phyloP scores from a whole-genome alignment of 257 asterid genomes.

The Nicotiana benthamiana region DNA sequence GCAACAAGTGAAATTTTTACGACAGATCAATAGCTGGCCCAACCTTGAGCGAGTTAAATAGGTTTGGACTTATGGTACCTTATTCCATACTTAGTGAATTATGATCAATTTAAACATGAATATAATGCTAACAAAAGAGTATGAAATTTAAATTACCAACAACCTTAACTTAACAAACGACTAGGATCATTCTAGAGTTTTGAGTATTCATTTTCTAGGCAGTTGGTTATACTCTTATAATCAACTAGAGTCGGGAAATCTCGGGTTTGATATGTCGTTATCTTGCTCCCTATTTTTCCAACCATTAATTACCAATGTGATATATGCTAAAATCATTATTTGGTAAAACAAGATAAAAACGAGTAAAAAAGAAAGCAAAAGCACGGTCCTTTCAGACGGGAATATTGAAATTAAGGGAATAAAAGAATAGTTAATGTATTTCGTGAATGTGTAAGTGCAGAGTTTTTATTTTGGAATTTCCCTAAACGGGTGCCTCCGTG shows the following conservation, averaged over 20 bases:
- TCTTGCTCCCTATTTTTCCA: conserved; percentile 1
- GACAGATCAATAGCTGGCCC: no score
- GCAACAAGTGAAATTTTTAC: no score
- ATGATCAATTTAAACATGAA: no score
- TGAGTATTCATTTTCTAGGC: neutral
- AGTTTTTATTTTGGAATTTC: neutral
- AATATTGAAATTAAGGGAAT: neutral
- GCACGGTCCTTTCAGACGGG: neutral
- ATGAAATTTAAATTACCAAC: neutral
- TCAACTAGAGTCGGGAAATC: neutral
- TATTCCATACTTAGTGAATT: no score
- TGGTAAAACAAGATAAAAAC: neutral
- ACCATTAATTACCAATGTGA: neutral
- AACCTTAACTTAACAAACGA: neutral
- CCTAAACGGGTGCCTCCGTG: neutral
- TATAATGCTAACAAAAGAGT: neutral
- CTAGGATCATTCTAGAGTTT: neutral
- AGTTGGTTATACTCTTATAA: neutral
- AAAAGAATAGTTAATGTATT: neutral
- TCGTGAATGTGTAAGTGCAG: neutral
- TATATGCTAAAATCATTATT: neutral
- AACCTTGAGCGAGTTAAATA: no score
- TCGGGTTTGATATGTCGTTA: neutral
- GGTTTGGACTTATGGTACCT: neutral
- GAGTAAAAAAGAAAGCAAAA: neutral